Conservation (phyloP, 106 monocot genomes). For the Acorus calamus region DNA sequence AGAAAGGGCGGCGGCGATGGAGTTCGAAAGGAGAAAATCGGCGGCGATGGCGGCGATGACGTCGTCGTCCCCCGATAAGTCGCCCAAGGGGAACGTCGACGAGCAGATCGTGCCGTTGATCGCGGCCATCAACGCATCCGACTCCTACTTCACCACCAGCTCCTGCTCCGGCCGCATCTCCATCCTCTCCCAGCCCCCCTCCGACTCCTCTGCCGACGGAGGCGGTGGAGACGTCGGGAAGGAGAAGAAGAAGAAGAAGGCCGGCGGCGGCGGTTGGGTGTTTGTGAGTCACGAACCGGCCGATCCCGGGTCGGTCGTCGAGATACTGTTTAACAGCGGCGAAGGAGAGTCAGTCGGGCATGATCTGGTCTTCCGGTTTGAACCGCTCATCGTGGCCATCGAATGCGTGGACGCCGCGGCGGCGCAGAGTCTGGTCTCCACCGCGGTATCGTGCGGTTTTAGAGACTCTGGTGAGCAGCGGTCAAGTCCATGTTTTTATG, state of each 20-base stretch:
- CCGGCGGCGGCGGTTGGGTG: slow-evolving; percentile 71
- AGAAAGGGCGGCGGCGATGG: slow-evolving; percentile 16
- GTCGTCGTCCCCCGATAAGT: slow-evolving; percentile 56
- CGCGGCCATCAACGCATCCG: slow-evolving; percentile 49
- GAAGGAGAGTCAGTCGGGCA: neutral
- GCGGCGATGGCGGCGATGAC: slow-evolving; percentile 44
- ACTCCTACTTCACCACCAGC: slow-evolving; percentile 84
- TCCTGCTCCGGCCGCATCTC: slow-evolving; percentile 56
- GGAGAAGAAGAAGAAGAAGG: slow-evolving; percentile 60
- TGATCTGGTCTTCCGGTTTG: slow-evolving; percentile 68
- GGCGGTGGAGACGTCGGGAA: neutral
- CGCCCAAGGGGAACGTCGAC: slow-evolving; percentile 79
- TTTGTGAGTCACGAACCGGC: slow-evolving; percentile 65
- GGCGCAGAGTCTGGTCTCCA: slow-evolving; percentile 48
- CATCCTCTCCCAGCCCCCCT: neutral
- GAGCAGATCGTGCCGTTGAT: slow-evolving; percentile 58
- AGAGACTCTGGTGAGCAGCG: slow-evolving; percentile 64
- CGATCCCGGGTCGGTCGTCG: slow-evolving; percentile 39
- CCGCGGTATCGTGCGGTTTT: slow-evolving; percentile 63
- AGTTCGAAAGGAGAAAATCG: slow-evolving; percentile 60
- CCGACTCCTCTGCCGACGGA: neutral
- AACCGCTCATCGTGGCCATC: slow-evolving; percentile 71
- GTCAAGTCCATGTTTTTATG: too few species aligned
- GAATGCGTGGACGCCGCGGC: slow-evolving; percentile 55
- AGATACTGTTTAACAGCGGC: slow-evolving; percentile 27